Conservation (phyloP, 768 basidiomycete species). For the Jaapia argillacea region DNA sequence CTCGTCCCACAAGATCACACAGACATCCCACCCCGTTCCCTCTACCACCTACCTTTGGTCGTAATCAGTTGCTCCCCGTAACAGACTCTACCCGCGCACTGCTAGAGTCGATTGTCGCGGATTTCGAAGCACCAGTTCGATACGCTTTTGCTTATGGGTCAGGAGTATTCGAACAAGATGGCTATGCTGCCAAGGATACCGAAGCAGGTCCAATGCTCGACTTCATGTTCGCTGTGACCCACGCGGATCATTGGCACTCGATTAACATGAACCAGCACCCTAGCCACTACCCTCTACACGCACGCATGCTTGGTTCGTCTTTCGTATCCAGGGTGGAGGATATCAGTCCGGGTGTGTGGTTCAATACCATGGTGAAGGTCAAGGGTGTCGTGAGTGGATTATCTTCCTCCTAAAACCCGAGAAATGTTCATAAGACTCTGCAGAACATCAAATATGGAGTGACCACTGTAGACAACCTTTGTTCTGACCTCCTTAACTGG, state of each 20-base stretch:
- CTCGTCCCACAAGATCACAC: conserved; percentile 22
- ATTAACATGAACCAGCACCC: conserved; percentile 93
- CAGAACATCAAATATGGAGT: conserved; percentile 96
- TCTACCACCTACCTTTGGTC: conserved; percentile 66
- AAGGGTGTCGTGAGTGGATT: conserved; percentile 63
- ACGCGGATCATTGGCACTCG: conserved; percentile 87
- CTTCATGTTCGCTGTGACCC: conserved; percentile 93
- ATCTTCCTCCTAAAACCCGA: conserved; percentile 1
- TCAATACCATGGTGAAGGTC: conserved; percentile 83
- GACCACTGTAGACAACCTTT: conserved; percentile 83
- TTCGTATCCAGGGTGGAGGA: conserved; percentile 77
- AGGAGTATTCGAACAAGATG: conserved; percentile 90
- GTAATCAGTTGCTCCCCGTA: conserved; percentile 75
- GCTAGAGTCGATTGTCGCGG: conserved; percentile 67
- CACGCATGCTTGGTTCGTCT: conserved; percentile 73
- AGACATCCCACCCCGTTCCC: conserved; percentile 30
- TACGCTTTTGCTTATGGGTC: conserved; percentile 98
- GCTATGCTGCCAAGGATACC: conserved; percentile 37
- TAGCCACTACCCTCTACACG: conserved; percentile 81
- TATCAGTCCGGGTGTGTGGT: conserved; percentile 85
- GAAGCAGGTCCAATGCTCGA: conserved; percentile 74
- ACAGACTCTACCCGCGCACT: conserved; percentile 71
- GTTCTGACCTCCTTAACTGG: conserved; percentile 89
- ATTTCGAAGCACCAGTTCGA: conserved; percentile 85
- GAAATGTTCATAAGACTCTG: conserved; percentile 1